Conservation (phyloP, 345 rosid species). For the Rhodamnia argentea region DNA sequence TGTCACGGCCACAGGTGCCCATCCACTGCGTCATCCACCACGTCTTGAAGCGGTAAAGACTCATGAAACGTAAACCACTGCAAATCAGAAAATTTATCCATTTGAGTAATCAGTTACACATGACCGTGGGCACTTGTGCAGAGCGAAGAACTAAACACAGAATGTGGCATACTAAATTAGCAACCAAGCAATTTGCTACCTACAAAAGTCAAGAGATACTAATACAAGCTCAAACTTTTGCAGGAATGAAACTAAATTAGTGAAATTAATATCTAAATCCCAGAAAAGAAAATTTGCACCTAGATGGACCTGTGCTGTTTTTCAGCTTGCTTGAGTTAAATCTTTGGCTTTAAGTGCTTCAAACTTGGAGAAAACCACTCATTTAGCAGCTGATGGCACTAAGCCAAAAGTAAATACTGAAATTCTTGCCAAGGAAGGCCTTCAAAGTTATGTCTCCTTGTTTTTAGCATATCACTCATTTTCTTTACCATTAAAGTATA, state of each 20-base stretch:
- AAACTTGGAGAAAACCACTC: not conserved
- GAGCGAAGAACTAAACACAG: not conserved
- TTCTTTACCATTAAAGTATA: not conserved
- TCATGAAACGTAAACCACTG: conserved; percentile 17
- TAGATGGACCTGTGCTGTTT: not conserved
- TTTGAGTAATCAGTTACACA: not conserved
- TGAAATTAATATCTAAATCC: not conserved
- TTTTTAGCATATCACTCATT: not conserved
- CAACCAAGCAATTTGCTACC: not conserved
- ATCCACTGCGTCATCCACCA: conserved; percentile 36
- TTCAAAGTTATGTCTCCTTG: not conserved
- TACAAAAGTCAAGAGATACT: not conserved
- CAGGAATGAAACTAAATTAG: not conserved
- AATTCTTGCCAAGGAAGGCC: not conserved
- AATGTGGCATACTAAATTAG: not conserved
- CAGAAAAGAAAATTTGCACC: not conserved
- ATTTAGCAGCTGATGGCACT: not conserved
- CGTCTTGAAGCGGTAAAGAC: conserved; percentile 29
- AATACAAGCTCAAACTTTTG: not conserved
- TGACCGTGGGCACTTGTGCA: not conserved
- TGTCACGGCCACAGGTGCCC: conserved; percentile 21
- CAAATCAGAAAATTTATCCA: not conserved
- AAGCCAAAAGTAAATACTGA: not conserved
- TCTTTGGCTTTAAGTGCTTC: not conserved
- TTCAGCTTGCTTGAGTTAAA: not conserved